A percentile compares a stretch with the other conserved stretches of the same genome.
These are phyloP conservation scores for Diaporthe sp. DNA, from an alignment of 2,329 filamentous ascomycete genomes.

Conservation along the genomic window DNA sequence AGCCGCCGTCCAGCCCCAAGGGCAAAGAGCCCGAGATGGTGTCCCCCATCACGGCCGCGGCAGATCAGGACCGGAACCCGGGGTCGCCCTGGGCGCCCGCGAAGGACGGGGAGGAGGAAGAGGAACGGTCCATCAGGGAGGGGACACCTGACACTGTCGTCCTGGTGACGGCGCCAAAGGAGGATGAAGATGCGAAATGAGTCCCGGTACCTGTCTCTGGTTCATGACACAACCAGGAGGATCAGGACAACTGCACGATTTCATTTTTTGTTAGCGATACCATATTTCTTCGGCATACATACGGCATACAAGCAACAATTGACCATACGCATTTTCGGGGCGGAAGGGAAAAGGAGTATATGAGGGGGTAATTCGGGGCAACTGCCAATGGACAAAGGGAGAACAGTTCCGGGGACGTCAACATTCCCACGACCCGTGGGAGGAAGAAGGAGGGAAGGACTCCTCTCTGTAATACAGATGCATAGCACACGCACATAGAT, in stretches of 20 bases:
- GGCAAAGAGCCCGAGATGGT: conserved; percentile 32
- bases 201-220: background rate
- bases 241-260: conserved; percentile 3
- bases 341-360: background rate
- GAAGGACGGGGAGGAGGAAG: background rate
- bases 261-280: conserved; percentile 32
- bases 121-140: background rate
- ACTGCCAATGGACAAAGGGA: background rate
- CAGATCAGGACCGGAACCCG: background rate
- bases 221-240: background rate
- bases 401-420: background rate
- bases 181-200: conserved; percentile 13
- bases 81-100: background rate
- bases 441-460: background rate
- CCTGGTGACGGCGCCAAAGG: conserved; percentile 27
- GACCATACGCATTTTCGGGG: background rate
- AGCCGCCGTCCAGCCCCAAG: conserved; percentile 39
- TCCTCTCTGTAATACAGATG: background rate
- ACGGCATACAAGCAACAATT: conserved; percentile 24
- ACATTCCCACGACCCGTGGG: background rate
- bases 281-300: conserved; percentile 18
- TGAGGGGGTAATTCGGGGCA: background rate
- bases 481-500: conserved; percentile 5
- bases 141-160: conserved; percentile 38
- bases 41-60: background rate